Conservation (phyloP, 148 eudicot species). For the Camellia sinensis region DNA sequence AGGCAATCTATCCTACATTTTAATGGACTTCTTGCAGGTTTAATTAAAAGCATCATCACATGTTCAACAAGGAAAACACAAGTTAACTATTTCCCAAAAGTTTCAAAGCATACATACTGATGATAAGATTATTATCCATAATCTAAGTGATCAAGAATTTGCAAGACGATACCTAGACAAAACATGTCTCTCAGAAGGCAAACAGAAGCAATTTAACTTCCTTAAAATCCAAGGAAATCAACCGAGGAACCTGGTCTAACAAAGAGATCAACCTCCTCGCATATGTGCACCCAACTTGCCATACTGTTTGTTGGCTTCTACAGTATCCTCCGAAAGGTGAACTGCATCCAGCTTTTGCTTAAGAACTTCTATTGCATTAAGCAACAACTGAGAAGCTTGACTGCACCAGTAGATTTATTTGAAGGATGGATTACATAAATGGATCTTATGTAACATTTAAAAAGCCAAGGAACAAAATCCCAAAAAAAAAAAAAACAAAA, state of each 20-base stretch:
- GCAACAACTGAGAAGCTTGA: slow-evolving; percentile 79
- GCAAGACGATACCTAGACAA: not conserved
- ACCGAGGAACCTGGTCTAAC: not conserved
- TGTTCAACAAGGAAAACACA: slow-evolving; percentile 1
- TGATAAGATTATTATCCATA: not conserved
- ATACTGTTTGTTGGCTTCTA: slow-evolving; percentile 82
- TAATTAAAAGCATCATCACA: slow-evolving; percentile 1
- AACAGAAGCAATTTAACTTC: not conserved
- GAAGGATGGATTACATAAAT: not conserved
- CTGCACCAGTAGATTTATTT: slow-evolving; percentile 68
- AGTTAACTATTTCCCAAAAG: not conserved
- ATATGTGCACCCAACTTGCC: slow-evolving; percentile 90
- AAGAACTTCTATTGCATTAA: slow-evolving; percentile 82
- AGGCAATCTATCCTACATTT: not conserved
- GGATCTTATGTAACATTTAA: too few relatives aligned
- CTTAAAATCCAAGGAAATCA: not conserved
- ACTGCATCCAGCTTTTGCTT: slow-evolving; percentile 91
- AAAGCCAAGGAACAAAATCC: not conserved
- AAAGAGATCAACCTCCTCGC: slow-evolving; percentile 58
- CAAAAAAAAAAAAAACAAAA: not conserved
- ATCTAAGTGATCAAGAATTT: not conserved
- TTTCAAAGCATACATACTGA: not conserved
- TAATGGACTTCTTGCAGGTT: not conserved
- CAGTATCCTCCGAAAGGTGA: slow-evolving; percentile 80
- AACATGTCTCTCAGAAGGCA: not conserved